phyloP scores from a whole-genome alignment of 2,329 filamentous ascomycete genomes.

The Periconia digitata region DNA sequence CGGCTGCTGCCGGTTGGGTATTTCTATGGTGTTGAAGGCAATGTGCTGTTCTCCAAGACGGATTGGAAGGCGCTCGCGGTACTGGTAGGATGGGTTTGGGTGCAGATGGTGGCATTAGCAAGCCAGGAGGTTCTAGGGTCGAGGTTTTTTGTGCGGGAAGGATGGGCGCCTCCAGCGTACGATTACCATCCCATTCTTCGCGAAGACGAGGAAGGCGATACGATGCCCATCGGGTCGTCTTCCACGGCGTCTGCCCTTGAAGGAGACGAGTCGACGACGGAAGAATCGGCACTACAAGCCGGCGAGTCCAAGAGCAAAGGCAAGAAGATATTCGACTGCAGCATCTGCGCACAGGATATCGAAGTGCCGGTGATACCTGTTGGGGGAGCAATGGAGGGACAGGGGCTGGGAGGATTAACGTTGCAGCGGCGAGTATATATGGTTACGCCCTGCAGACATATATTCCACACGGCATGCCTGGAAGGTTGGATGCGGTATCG shows the following conservation, averaged over 20 bases:
- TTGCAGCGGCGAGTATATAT: conserved; percentile 85
- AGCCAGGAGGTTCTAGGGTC: conserved; percentile 85
- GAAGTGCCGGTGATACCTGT: conserved; percentile 80
- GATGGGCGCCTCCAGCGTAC: conserved; percentile 72
- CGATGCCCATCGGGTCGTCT: conserved; percentile 71
- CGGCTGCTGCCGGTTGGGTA: conserved; percentile 81
- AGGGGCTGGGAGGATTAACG: conserved; percentile 58
- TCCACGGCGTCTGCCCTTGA: conserved; percentile 23
- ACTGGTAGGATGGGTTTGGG: conserved; percentile 78
- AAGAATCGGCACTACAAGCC: conserved; percentile 25
- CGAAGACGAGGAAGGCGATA: conserved; percentile 77
- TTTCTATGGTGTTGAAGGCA: conserved; percentile 76
- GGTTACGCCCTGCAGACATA: conserved; percentile 95
- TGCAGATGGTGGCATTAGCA: conserved; percentile 77
- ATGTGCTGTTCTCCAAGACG: conserved; percentile 75
- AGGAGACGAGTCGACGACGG: conserved; percentile 15
- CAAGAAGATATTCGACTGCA: conserved; percentile 77
- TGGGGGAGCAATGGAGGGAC: conserved; percentile 37
- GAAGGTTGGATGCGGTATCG: conserved; percentile 96
- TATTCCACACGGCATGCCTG: conserved; percentile 88
- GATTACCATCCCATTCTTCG: conserved; percentile 92
- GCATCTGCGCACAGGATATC: conserved; percentile 89
- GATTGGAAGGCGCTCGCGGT: conserved; percentile 67
- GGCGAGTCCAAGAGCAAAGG: conserved; percentile 55
- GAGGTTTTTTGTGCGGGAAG: conserved; percentile 76